phyloP scores from a whole-genome alignment of 306 rosid species.

The Elaeagnus macrophylla region DNA sequence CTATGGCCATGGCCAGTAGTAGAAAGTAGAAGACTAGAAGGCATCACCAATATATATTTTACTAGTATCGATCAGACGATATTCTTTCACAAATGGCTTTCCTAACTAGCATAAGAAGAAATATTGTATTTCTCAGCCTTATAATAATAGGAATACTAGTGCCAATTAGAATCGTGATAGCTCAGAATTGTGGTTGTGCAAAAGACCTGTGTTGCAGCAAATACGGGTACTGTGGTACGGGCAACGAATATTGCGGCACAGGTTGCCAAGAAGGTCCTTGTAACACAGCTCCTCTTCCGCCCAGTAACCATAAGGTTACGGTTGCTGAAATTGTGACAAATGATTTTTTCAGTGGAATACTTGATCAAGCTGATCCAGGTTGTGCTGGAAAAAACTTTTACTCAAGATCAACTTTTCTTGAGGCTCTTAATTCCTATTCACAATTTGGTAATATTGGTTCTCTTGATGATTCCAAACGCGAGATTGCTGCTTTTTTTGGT shows the following conservation, averaged over 20 bases:
- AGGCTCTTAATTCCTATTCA: conserved; percentile 38
- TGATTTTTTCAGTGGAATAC: conserved; percentile 42
- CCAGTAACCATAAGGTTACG: conserved; percentile 18
- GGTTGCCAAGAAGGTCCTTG: conserved; percentile 68
- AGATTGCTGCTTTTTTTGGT: conserved; percentile 75
- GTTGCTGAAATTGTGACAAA: conserved; percentile 50
- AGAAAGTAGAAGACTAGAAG: too few species aligned
- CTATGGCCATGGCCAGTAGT: too few species aligned
- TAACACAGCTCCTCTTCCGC: conserved; percentile 10
- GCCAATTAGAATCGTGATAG: background rate
- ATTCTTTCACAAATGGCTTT: too few species aligned
- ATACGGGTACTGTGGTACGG: conserved; percentile 16
- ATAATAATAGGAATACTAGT: background rate
- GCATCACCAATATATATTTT: too few species aligned
- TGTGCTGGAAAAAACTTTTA: conserved; percentile 66
- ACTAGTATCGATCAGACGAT: too few species aligned
- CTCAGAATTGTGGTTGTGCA: conserved; percentile 18
- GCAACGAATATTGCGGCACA: conserved; percentile 21
- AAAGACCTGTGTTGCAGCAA: conserved; percentile 17
- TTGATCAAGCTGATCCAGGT: conserved; percentile 27
- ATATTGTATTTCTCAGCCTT: background rate
- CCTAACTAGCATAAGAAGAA: too few species aligned
- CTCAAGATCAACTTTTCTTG: conserved; percentile 36
- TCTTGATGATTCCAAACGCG: conserved; percentile 54
- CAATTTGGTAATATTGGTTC: conserved; percentile 37